phyloP scores from a whole-genome alignment of 2,329 filamentous ascomycete species.

The Colletotrichum truncatum region DNA sequence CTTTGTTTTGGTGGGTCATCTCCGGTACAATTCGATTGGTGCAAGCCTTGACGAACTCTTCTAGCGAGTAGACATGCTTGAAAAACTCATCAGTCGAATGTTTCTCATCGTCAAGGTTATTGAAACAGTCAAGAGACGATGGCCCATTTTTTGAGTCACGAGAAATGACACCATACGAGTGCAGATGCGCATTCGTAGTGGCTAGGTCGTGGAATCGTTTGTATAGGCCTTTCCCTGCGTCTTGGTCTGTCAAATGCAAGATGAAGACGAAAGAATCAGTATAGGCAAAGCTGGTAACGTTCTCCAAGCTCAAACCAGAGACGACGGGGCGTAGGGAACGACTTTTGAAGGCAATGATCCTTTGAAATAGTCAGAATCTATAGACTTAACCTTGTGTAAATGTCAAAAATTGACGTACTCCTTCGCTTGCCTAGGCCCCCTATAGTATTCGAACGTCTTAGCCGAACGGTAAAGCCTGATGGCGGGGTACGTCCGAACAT shows the following conservation, averaged over 20 bases:
- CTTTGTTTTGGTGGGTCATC: slow-evolving; percentile 53
- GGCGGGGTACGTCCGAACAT: slow-evolving; percentile 54
- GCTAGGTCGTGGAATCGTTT: slow-evolving; percentile 45
- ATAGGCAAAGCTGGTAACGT: slow-evolving; percentile 40
- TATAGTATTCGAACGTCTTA: slow-evolving; percentile 47
- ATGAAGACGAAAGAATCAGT: slow-evolving; percentile 53
- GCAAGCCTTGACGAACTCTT: slow-evolving; percentile 48
- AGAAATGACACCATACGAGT: slow-evolving; percentile 48
- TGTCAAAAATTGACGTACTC: slow-evolving; percentile 41
- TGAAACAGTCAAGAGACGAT: slow-evolving; percentile 48
- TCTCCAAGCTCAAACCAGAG: not conserved
- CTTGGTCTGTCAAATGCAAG: slow-evolving; percentile 44
- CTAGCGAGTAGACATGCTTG: slow-evolving; percentile 40
- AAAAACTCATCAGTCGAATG: slow-evolving; percentile 43
- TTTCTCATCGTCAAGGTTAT: slow-evolving; percentile 47
- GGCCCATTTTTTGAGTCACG: not conserved
- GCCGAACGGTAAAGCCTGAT: slow-evolving; percentile 51
- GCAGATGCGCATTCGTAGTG: slow-evolving; percentile 46
- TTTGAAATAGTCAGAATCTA: not conserved
- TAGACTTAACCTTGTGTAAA: not conserved
- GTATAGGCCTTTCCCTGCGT: slow-evolving; percentile 35
- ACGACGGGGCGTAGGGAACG: slow-evolving; percentile 35
- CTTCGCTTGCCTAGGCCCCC: slow-evolving; percentile 50
- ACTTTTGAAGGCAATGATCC: slow-evolving; percentile 10
- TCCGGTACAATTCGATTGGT: slow-evolving; percentile 50